Percentiles rank a stretch among this genome's conserved stretches.
Conservation (phyloP, 2,329 filamentous ascomycete species). For the Parafenestella ontariensis region DNA sequence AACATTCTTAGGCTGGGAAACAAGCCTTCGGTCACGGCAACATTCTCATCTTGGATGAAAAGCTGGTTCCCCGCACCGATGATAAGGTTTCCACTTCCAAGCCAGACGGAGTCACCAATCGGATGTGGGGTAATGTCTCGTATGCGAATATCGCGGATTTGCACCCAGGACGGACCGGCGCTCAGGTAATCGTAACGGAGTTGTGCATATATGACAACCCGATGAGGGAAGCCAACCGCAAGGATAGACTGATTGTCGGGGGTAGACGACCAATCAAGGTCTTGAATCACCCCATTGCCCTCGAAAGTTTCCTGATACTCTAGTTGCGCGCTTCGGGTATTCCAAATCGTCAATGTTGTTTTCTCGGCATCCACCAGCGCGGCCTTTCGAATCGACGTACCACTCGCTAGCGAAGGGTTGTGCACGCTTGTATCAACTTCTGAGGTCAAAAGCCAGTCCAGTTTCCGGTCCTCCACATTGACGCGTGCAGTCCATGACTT, state of each 20-base stretch:
- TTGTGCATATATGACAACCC: constrained; percentile 81
- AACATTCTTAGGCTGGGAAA: constrained; percentile 63
- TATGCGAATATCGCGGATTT: constrained; percentile 82
- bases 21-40: constrained; percentile 68
- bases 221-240: constrained; percentile 89
- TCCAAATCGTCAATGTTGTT: constrained; percentile 87
- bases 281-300: constrained; percentile 76
- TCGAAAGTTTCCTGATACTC: constrained; percentile 82
- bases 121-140: constrained; percentile 84
- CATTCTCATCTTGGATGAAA: constrained; percentile 80
- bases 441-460: constrained; percentile 85
- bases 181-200: constrained; percentile 92
- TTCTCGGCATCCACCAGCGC: constrained; percentile 78
- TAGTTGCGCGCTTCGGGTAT: constrained; percentile 78
- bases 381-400: constrained; percentile 85
- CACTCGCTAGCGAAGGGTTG: constrained; percentile 79
- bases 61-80: constrained; percentile 92
- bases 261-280: constrained; percentile 93
- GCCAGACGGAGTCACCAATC: constrained; percentile 92
- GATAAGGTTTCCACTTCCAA: constrained; percentile 82
- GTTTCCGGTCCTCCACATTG: constrained; percentile 62
- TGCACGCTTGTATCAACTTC: constrained; percentile 78
- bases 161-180: constrained; percentile 86
- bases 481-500: constrained; percentile 87
- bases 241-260: constrained; percentile 88